Percentiles rank a stretch among this genome's conserved stretches.
These are phyloP conservation scores for Dorcoceras hygrometricum DNA, from an alignment of 257 asterid genomes.

Conservation along the genomic window DNA sequence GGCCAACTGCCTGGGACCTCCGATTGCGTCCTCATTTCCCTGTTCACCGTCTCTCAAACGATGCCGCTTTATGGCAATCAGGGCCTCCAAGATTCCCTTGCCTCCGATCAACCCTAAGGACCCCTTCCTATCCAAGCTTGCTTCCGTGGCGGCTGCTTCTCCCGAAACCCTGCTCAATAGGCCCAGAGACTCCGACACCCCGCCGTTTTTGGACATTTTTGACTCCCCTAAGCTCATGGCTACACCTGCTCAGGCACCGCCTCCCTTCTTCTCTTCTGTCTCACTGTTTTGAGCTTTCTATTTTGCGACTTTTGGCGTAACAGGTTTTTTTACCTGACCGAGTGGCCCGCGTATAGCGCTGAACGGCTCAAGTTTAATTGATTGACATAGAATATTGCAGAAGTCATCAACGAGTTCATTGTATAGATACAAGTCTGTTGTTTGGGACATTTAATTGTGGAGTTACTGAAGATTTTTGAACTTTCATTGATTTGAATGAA, in stretches of 20 bases:
- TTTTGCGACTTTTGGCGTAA: not conserved
- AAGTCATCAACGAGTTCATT: not conserved
- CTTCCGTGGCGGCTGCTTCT: constrained; percentile 63
- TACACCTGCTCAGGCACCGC: constrained; percentile 62
- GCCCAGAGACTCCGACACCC: constrained; percentile 47
- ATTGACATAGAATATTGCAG: not conserved
- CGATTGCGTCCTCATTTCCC: not conserved
- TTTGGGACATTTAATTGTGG: constrained; percentile 1
- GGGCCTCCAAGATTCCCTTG: constrained; percentile 51
- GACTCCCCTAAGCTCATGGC: constrained; percentile 86
- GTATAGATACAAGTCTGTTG: not conserved
- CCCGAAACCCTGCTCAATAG: constrained; percentile 61
- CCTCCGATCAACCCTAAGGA: constrained; percentile 83
- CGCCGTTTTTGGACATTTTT: constrained; percentile 63
- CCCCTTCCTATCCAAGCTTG: constrained; percentile 70
- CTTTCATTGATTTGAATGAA: not conserved
- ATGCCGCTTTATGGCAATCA: constrained; percentile 29
- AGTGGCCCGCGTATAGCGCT: not conserved
- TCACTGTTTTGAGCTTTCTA: not conserved
- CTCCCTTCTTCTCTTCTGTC: too few species aligned
- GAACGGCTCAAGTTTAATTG: not conserved
- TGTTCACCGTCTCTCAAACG: constrained; percentile 32
- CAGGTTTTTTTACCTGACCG: not conserved
- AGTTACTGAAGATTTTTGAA: not conserved
- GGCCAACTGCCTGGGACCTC: not conserved